Percentiles rank a stretch among this genome's conserved stretches.
Evolutionary conservation across 768 basidiomycete species (phyloP).

Genomic region (Mycena rebaudengoi): DNA sequence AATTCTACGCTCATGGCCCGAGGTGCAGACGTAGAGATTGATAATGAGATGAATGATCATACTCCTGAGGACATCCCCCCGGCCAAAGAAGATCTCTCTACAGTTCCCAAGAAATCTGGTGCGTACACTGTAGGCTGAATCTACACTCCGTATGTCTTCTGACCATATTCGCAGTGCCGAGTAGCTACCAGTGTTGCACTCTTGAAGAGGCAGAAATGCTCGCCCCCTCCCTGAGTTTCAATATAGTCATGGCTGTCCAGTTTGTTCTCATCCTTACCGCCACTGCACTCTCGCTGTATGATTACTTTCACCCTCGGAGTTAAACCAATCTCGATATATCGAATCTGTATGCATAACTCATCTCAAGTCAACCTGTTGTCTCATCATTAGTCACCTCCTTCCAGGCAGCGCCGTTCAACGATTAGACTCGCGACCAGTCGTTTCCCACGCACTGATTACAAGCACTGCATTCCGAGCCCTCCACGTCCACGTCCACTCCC

Average conservation of each 20-base stretch:
- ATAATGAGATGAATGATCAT: neutral
- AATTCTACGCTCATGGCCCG: neutral
- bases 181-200: neutral
- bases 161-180: neutral
- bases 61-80: neutral
- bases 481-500: no score
- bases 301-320: neutral
- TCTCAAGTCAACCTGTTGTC: neutral
- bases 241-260: neutral
- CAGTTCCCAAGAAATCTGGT: neutral
- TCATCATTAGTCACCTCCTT: neutral
- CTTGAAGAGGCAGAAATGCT: neutral
- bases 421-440: neutral
- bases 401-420: neutral
- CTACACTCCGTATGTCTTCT: neutral
- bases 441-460: neutral
- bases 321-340: neutral
- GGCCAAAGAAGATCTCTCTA: neutral
- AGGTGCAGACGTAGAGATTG: neutral
- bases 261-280: neutral
- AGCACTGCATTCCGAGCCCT: neutral
- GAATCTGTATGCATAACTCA: neutral
- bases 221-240: neutral
- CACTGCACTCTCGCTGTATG: neutral
- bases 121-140: neutral